These are phyloP conservation scores for Diospyros lotus DNA, from an alignment of 148 eudicot genomes.

Conservation along the genomic window DNA sequence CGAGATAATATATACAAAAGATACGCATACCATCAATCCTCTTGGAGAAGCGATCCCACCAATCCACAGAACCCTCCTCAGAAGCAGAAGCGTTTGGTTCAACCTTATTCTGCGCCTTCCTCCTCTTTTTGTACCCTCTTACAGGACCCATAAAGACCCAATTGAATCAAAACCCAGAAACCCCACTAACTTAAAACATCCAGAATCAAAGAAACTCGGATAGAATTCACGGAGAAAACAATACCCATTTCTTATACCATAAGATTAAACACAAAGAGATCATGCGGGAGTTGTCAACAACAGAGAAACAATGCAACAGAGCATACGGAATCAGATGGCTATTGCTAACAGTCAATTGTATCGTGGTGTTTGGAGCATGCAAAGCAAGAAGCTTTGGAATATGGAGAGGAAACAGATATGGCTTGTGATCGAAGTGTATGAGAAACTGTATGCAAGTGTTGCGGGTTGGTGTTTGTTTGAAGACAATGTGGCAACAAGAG, in stretches of 20 bases:
- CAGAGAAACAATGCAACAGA: conserved; percentile 14
- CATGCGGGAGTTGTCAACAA: conserved; percentile 11
- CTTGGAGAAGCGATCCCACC: conserved; percentile 63
- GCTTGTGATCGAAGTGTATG: conserved; percentile 1
- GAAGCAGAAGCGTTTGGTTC: conserved; percentile 29
- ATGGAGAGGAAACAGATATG: not conserved
- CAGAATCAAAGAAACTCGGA: conserved; percentile 15
- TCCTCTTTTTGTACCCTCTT: conserved; percentile 64
- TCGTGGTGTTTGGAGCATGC: conserved; percentile 31
- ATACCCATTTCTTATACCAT: conserved; percentile 16
- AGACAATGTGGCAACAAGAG: conserved; percentile 26
- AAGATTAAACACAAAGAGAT: conserved; percentile 15
- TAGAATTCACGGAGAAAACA: conserved; percentile 19
- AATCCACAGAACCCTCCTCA: conserved; percentile 61
- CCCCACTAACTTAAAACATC: conserved; percentile 18
- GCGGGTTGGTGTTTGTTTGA: conserved; percentile 22
- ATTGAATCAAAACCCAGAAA: conserved; percentile 45
- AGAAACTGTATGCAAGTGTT: conserved; percentile 4
- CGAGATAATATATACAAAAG: conserved; percentile 6
- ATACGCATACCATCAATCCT: conserved; percentile 49
- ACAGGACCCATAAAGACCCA: conserved; percentile 56
- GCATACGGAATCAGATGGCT: not conserved
- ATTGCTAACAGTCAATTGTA: no score
- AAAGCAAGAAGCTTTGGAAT: conserved; percentile 13
- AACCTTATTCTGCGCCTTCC: conserved; percentile 44